phyloP scores from a whole-genome alignment of 2,329 filamentous ascomycete species.

The Ophiostoma tasmaniense region DNA sequence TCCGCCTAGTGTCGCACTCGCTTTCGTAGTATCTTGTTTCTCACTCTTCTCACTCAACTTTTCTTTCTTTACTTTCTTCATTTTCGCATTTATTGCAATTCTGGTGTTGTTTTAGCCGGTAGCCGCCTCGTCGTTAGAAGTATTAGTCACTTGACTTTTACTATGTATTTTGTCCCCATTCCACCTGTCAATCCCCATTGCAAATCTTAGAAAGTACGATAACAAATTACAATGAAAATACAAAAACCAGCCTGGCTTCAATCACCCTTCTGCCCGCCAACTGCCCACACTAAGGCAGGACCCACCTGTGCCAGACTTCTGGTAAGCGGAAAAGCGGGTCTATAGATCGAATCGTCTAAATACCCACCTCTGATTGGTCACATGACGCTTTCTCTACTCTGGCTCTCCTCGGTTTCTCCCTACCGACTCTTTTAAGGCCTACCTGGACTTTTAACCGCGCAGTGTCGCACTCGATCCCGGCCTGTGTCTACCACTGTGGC shows the following conservation, averaged over 20 bases:
- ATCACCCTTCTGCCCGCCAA: background rate
- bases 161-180: background rate
- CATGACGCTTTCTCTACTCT: background rate
- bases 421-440: background rate
- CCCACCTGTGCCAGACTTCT: constrained; percentile 3
- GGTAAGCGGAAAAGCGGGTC: background rate
- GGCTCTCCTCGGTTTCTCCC: background rate
- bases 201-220: background rate
- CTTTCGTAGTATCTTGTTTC: background rate
- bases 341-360: background rate
- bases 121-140: background rate
- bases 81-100: background rate
- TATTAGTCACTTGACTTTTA: background rate
- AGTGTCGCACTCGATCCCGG: background rate
- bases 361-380: background rate
- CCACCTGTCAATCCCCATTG: background rate
- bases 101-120: background rate
- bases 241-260: background rate
- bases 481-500: background rate
- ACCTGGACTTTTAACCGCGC: background rate
- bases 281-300: background rate
- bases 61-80: background rate
- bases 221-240: background rate
- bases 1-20: background rate
- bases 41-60: background rate